Conservation (phyloP, 345 rosid genomes). For the Bruguiera sexangula region DNA sequence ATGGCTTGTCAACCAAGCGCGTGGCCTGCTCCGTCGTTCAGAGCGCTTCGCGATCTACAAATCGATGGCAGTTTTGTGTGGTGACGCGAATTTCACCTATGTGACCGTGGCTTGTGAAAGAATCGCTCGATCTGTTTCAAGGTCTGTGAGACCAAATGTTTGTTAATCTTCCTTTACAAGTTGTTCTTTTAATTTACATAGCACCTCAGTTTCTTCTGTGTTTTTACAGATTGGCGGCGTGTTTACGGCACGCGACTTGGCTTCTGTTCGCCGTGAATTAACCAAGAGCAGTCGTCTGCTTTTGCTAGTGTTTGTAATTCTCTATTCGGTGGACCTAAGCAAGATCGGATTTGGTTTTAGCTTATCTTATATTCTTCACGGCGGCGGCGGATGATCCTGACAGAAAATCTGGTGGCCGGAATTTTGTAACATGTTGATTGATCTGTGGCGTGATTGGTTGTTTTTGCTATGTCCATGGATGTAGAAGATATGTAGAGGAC, state of each 20-base stretch:
- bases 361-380: no score
- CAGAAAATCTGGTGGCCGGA: no score
- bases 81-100: not conserved
- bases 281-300: no score
- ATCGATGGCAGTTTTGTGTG: constrained; percentile 2
- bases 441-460: not conserved
- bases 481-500: constrained; percentile 43
- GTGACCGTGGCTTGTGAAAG: not conserved
- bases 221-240: no score
- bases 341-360: no score
- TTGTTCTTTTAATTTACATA: not conserved
- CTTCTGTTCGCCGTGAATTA: no score
- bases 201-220: no score
- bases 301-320: accelerated
- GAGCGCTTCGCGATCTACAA: constrained; percentile 16
- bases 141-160: not conserved
- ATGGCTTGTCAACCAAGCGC: not conserved
- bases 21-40: not conserved
- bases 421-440: no score
- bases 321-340: no score
- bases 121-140: not conserved
- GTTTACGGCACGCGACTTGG: no score
- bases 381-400: no score
- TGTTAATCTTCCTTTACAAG: not conserved
- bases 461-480: constrained; percentile 20